Conservation (phyloP, 352 stramenopile genomes). For the Pythium rishiriense region DNA sequence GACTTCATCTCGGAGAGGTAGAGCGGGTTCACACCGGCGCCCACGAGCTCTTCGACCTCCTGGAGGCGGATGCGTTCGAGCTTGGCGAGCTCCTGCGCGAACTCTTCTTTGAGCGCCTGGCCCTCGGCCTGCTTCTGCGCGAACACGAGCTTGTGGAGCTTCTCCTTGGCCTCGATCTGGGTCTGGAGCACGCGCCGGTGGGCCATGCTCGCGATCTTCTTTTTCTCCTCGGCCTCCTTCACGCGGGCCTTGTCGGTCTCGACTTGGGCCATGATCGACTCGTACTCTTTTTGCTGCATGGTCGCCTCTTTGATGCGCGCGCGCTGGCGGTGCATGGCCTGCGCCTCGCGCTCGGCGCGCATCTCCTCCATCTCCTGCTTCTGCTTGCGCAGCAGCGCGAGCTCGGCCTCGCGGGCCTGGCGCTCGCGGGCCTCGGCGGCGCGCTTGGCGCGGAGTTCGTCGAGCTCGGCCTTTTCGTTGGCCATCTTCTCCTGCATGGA, state of each 20-base stretch:
- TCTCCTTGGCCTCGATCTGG: slow-evolving; percentile 90
- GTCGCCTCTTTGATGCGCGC: slow-evolving; percentile 74
- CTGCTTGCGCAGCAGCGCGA: slow-evolving; percentile 80
- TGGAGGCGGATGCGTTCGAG: slow-evolving; percentile 88
- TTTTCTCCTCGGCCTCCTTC: slow-evolving; percentile 57
- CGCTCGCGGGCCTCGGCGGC: slow-evolving; percentile 88
- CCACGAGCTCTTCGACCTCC: slow-evolving; percentile 86
- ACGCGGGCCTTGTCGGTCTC: slow-evolving; percentile 62
- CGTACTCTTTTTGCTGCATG: slow-evolving; percentile 88
- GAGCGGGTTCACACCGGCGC: slow-evolving; percentile 86
- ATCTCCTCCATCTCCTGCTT: slow-evolving; percentile 87
- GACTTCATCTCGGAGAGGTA: slow-evolving; percentile 93
- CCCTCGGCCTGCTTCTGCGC: slow-evolving; percentile 67
- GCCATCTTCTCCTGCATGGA: slow-evolving; percentile 87
- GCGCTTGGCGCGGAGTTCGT: slow-evolving; percentile 91
- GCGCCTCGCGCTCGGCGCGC: slow-evolving; percentile 52
- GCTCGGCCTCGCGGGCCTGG: slow-evolving; percentile 82
- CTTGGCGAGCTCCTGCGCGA: slow-evolving; percentile 79
- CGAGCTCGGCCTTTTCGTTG: slow-evolving; percentile 87
- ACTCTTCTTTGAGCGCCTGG: slow-evolving; percentile 74
- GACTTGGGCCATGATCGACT: slow-evolving; percentile 86
- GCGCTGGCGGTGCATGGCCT: slow-evolving; percentile 72
- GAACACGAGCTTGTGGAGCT: slow-evolving; percentile 74
- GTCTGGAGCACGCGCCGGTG: slow-evolving; percentile 85
- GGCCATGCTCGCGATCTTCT: slow-evolving; percentile 62